Evolutionary conservation across 1,284 basidiomycete genomes (phyloP).

Genomic region (Trichosporon sp.): DNA sequence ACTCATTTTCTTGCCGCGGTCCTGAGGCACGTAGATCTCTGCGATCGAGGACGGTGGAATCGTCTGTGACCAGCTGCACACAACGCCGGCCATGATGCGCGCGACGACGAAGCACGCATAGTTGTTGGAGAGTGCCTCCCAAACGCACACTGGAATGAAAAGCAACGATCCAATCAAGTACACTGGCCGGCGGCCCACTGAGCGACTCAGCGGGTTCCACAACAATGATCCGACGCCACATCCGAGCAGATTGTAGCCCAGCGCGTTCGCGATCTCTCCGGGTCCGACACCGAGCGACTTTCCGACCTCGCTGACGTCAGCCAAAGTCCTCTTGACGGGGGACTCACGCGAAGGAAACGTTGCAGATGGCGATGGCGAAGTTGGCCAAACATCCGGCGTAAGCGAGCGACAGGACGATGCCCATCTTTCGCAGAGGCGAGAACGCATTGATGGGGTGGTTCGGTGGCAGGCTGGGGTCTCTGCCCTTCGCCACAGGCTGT

Average conservation of each 20-base stretch:
- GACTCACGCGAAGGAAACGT: slow-evolving; percentile 4
- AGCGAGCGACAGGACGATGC: slow-evolving; percentile 31
- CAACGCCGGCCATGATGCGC: slow-evolving; percentile 29
- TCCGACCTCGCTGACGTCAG: background rate
- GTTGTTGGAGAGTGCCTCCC: slow-evolving; percentile 31
- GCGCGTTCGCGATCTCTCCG: slow-evolving; percentile 36
- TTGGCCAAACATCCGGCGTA: slow-evolving; percentile 37
- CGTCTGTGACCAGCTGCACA: slow-evolving; percentile 26
- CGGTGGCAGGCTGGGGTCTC: slow-evolving; percentile 9
- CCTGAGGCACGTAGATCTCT: slow-evolving; percentile 32
- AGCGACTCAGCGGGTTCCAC: slow-evolving; percentile 29
- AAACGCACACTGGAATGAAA: slow-evolving; percentile 40
- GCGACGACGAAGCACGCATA: slow-evolving; percentile 25
- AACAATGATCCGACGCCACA: slow-evolving; percentile 43
- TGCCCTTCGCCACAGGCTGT: background rate
- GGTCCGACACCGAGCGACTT: slow-evolving; percentile 19
- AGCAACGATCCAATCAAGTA: slow-evolving; percentile 42
- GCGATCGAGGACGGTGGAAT: slow-evolving; percentile 30
- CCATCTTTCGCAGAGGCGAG: slow-evolving; percentile 30
- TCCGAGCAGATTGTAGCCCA: slow-evolving; percentile 45
- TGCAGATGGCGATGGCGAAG: slow-evolving; percentile 17
- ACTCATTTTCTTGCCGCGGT: slow-evolving; percentile 41
- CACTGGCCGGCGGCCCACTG: slow-evolving; percentile 38
- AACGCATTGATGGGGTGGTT: slow-evolving; percentile 35
- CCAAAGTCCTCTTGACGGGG: background rate